phyloP scores from a whole-genome alignment of 2,329 filamentous ascomycete genomes.

The Monosporascus sp. region DNA sequence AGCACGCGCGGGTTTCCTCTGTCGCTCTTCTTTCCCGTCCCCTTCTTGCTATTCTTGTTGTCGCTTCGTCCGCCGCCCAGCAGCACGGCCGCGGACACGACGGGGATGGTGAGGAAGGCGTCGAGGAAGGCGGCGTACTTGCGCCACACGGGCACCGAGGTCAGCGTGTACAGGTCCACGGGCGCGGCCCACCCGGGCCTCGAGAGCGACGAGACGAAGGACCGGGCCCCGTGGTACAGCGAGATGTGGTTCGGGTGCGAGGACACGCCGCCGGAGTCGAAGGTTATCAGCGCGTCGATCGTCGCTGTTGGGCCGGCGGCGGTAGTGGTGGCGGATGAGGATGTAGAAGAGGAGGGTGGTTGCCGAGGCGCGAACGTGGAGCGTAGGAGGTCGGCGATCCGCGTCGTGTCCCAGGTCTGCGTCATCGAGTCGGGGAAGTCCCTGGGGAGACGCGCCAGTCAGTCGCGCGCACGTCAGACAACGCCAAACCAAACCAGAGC shows the following conservation, averaged over 20 bases:
- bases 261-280: conserved; percentile 78
- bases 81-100: conserved; percentile 49
- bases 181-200: conserved; percentile 64
- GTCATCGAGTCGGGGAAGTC: conserved; percentile 91
- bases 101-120: conserved; percentile 61
- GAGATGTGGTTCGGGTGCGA: conserved; percentile 91
- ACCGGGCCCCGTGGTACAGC: conserved; percentile 73
- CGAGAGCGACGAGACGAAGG: conserved; percentile 66
- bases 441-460: conserved; percentile 15
- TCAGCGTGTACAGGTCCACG: conserved; percentile 81
- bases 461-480: background rate
- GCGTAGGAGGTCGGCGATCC: conserved; percentile 66
- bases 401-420: conserved; percentile 64
- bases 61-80: conserved; percentile 27
- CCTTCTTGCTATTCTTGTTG: conserved; percentile 1
- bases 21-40: conserved; percentile 13
- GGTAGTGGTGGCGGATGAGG: conserved; percentile 22
- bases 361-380: conserved; percentile 67
- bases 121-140: conserved; percentile 83
- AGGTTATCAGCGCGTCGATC: conserved; percentile 85
- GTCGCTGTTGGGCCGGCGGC: conserved; percentile 38
- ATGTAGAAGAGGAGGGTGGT: conserved; percentile 6
- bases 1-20: conserved; percentile 54
- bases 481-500: too few species aligned
- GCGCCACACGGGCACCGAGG: conserved; percentile 63